Percentiles rank a stretch among this genome's conserved stretches.
These are phyloP conservation scores for Xylaria acuta DNA, from an alignment of 495 filamentous ascomycete species.

Conservation along the genomic window DNA sequence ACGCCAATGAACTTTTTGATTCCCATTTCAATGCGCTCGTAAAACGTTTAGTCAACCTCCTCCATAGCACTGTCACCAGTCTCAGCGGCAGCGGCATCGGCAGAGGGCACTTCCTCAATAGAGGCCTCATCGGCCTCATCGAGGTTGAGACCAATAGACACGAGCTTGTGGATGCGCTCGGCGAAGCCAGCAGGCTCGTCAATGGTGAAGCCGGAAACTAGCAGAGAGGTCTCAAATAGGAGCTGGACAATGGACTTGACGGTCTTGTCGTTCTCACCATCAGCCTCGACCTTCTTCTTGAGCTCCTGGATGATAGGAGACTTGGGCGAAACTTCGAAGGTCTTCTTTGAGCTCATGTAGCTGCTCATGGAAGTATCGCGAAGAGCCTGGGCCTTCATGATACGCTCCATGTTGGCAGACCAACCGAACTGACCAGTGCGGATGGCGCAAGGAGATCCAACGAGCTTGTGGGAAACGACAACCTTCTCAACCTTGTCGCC, in stretches of 20 bases:
- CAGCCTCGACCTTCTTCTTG: conserved; percentile 95
- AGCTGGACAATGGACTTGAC: conserved; percentile 99
- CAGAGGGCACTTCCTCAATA: conserved; percentile 63
- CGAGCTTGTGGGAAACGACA: conserved; percentile 97
- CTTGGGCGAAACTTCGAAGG: conserved; percentile 99
- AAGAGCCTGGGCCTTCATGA: conserved; percentile 99
- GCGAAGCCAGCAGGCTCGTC: conserved; percentile 97
- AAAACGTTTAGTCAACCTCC: conserved; percentile 66
- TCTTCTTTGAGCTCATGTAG: conserved; percentile 99
- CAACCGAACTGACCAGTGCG: conserved; percentile 99
- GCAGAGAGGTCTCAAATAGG: conserved; percentile 95
- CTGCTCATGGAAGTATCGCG: conserved; percentile 99
- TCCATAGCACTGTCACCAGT: conserved; percentile 67
- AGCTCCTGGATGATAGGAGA: conserved; percentile 98
- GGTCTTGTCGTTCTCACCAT: conserved; percentile 96
- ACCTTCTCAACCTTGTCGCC: conserved; percentile 99
- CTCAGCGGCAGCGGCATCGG: conserved; percentile 60
- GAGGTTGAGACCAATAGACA: conserved; percentile 93
- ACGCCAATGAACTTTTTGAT: conserved; percentile 57
- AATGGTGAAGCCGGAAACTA: conserved; percentile 99
- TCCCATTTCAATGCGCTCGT: conserved; percentile 34
- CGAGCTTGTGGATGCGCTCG: conserved; percentile 98
- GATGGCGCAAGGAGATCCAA: conserved; percentile 95
- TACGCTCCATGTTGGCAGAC: conserved; percentile 99
- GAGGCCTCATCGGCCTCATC: conserved; percentile 83